phyloP scores from a whole-genome alignment of 495 filamentous ascomycete genomes.

The Penicillium maclennaniae region DNA sequence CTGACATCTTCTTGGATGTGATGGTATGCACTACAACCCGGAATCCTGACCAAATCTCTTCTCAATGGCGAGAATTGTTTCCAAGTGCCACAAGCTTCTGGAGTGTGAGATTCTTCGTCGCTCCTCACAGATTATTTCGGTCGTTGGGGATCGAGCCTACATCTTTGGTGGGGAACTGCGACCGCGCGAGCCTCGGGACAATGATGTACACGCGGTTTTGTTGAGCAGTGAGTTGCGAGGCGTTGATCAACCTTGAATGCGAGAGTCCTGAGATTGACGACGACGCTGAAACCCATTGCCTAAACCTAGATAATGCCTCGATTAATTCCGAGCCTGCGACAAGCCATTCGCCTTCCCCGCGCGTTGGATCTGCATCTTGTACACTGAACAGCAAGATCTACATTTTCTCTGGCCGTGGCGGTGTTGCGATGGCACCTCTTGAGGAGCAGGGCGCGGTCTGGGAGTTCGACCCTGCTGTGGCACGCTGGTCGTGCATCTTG shows the following conservation, averaged over 20 bases:
- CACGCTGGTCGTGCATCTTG: slow-evolving; percentile 26
- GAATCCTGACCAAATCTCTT: background rate
- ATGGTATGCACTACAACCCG: background rate
- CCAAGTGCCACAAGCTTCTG: slow-evolving; percentile 21
- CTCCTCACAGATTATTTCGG: slow-evolving; percentile 65
- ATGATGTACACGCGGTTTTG: slow-evolving; percentile 63
- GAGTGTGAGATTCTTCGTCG: slow-evolving; percentile 50
- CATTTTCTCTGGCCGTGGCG: slow-evolving; percentile 55
- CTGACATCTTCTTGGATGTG: background rate
- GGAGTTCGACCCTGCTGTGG: slow-evolving; percentile 35
- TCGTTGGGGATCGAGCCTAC: slow-evolving; percentile 61
- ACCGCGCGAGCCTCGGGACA: slow-evolving; percentile 55
- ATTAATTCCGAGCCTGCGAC: slow-evolving; percentile 8
- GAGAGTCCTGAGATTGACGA: background rate
- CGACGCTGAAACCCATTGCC: background rate
- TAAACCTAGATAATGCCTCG: slow-evolving; percentile 1
- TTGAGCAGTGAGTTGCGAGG: slow-evolving; percentile 29
- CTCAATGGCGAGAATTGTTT: slow-evolving; percentile 10
- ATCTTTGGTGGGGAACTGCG: slow-evolving; percentile 42
- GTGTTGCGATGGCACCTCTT: slow-evolving; percentile 48
- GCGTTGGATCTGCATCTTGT: slow-evolving; percentile 48
- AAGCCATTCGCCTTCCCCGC: slow-evolving; percentile 31
- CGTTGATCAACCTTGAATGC: background rate
- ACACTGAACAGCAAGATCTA: slow-evolving; percentile 45
- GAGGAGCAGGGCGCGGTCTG: slow-evolving; percentile 51